phyloP scores from a whole-genome alignment of 176 grass and related monocot species.

The Hyparrhenia diplandra region DNA sequence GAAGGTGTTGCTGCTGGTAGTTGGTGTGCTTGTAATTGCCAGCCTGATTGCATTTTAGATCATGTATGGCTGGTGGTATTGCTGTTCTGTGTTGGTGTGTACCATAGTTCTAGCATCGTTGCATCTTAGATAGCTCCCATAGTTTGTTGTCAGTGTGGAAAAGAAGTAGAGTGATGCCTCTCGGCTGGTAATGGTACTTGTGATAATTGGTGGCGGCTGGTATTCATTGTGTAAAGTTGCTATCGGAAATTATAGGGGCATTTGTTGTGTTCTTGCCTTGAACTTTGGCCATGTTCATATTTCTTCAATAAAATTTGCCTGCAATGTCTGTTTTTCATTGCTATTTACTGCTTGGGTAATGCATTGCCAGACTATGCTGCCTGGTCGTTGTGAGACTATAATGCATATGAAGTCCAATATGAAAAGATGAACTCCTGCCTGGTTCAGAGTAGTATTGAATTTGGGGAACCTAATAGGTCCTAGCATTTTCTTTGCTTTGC shows the following conservation, averaged over 20 bases:
- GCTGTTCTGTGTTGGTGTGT: conserved; percentile 29
- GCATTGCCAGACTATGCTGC: background rate
- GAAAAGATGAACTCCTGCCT: background rate
- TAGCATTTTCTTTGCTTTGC: background rate
- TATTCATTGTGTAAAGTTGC: background rate
- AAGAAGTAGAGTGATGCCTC: conserved; percentile 9
- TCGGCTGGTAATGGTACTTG: background rate
- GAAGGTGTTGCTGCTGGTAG: conserved; percentile 52
- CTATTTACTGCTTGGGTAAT: background rate
- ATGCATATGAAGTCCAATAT: background rate
- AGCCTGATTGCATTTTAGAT: conserved; percentile 69
- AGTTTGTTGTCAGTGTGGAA: conserved; percentile 29
- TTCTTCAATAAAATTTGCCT: background rate
- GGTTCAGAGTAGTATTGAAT: background rate
- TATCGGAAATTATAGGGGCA: background rate
- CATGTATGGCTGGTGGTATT: conserved; percentile 28
- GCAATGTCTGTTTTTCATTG: background rate
- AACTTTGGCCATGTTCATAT: background rate
- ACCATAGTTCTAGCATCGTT: conserved; percentile 27
- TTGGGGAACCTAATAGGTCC: background rate
- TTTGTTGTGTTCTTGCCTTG: background rate
- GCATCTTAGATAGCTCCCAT: conserved; percentile 47
- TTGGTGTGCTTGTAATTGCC: conserved; percentile 63
- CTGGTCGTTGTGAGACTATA: background rate
- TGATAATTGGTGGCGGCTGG: conserved; percentile 7